Evolutionary conservation across 1,284 basidiomycete species (phyloP).

Genomic region (Pulchroboletus neoregius): DNA sequence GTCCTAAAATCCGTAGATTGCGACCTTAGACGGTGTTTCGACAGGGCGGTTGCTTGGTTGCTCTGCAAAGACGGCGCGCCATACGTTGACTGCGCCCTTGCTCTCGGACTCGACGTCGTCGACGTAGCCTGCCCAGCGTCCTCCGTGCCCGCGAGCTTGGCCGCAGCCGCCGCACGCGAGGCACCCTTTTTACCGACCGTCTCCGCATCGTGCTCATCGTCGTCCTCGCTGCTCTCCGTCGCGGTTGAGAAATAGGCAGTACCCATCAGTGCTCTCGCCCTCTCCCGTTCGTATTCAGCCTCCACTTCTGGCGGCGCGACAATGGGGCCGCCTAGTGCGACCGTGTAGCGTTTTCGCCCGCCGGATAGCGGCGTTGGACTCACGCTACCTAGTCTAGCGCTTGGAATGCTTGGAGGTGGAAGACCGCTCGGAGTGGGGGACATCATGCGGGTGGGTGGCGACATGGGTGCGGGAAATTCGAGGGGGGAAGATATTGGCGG

Average conservation of each 20-base stretch:
- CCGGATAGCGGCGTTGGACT: slow-evolving; percentile 58
- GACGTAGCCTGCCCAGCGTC: slow-evolving; percentile 8
- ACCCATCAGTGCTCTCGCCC: slow-evolving; percentile 27
- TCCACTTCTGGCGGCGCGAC: slow-evolving; percentile 43
- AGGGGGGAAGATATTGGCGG: slow-evolving; percentile 27
- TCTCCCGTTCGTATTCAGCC: slow-evolving; percentile 31
- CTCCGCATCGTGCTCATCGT: slow-evolving; percentile 44
- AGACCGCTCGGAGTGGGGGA: slow-evolving; percentile 31
- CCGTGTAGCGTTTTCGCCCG: slow-evolving; percentile 69
- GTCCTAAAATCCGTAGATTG: slow-evolving; percentile 31
- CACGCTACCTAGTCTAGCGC: slow-evolving; percentile 43
- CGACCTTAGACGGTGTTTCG: slow-evolving; percentile 26
- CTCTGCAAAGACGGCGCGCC: slow-evolving; percentile 30
- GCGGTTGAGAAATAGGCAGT: slow-evolving; percentile 45
- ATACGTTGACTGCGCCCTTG: slow-evolving; percentile 53
- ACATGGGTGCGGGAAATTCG: slow-evolving; percentile 20
- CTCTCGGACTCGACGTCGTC: slow-evolving; percentile 25
- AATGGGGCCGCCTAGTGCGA: slow-evolving; percentile 70
- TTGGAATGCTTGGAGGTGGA: slow-evolving; percentile 34
- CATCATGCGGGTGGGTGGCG: slow-evolving; percentile 22
- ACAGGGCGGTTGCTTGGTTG: slow-evolving; percentile 22
- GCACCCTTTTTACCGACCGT: slow-evolving; percentile 54
- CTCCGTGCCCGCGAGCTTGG: slow-evolving; percentile 27
- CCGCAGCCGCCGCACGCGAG: slow-evolving; percentile 32
- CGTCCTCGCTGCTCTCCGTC: slow-evolving; percentile 35